Evolutionary conservation across 2,329 filamentous ascomycete genomes (phyloP).

Genomic region (Fusarium napiforme): DNA sequence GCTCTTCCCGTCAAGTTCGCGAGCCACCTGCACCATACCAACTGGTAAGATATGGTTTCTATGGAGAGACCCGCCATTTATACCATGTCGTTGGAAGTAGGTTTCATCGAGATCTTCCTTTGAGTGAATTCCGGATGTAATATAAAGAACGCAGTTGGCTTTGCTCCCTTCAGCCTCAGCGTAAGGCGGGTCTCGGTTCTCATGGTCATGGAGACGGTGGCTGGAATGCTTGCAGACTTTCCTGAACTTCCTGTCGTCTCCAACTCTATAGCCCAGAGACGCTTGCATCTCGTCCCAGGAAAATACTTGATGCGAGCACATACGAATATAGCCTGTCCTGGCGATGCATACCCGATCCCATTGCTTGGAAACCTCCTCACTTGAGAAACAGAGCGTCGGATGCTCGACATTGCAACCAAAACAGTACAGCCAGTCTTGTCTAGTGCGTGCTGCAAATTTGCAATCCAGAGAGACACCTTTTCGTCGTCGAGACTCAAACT

Average conservation of each 20-base stretch:
- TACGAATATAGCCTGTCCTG: neutral
- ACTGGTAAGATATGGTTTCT: neutral
- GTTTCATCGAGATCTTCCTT: neutral
- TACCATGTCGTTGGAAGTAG: neutral
- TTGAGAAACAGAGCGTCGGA: neutral
- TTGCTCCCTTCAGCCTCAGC: rapidly evolving
- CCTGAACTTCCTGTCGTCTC: rapidly evolving
- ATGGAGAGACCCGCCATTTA: neutral
- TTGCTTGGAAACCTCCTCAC: rapidly evolving
- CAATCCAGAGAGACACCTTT: neutral
- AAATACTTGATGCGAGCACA: neutral
- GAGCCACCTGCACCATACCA: neutral
- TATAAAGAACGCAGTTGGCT: rapidly evolving
- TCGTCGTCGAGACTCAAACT: neutral
- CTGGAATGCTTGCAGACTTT: neutral
- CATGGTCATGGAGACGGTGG: neutral
- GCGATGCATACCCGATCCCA: neutral
- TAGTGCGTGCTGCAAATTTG: neutral
- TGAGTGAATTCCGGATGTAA: neutral
- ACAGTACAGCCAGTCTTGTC: neutral
- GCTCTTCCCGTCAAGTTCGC: neutral
- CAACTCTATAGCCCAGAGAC: too few relatives aligned
- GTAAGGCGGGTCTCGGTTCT: neutral
- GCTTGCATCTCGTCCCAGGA: neutral
- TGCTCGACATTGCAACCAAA: neutral